Evolutionary conservation across 164 flowering plant species (phyloP).

Genomic region (Magnolia kwangsiensis): DNA sequence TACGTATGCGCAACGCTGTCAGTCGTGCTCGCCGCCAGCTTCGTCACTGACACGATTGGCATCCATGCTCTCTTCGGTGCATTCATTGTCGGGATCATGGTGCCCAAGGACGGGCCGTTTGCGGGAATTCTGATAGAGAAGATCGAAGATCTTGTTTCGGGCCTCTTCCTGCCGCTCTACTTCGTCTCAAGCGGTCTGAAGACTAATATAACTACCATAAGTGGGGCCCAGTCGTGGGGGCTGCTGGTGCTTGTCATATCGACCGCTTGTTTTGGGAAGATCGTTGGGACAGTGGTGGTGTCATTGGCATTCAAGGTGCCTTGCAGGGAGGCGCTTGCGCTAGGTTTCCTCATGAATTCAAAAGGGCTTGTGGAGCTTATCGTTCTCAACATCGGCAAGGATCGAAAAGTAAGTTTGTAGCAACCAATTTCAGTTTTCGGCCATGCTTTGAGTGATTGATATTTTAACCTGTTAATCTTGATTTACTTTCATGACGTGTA

Average conservation of each 20-base stretch:
- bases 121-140: constrained; percentile 24
- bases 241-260: constrained; percentile 21
- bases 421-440: too few species aligned
- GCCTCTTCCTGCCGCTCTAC: constrained; percentile 26
- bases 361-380: constrained; percentile 34
- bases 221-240: constrained; percentile 26
- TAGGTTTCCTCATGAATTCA: constrained; percentile 32
- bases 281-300: constrained; percentile 14
- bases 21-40: constrained; percentile 20
- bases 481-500: too few species aligned
- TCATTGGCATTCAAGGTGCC: constrained; percentile 17
- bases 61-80: constrained; percentile 29
- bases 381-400: constrained; percentile 37
- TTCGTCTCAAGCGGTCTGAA: constrained; percentile 31
- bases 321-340: constrained; percentile 18
- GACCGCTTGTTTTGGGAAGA: constrained; percentile 26
- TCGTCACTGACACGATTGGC: constrained; percentile 23
- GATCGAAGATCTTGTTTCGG: constrained; percentile 29
- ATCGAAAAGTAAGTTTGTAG: constrained; percentile 6
- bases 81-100: constrained; percentile 20
- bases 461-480: too few species aligned
- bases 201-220: constrained; percentile 25
- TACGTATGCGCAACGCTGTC: constrained; percentile 21
- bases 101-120: constrained; percentile 27
- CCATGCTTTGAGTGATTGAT: too few species aligned